Conservation (phyloP, 805 yeast species). For the Brettanomyces bruxellensis region DNA sequence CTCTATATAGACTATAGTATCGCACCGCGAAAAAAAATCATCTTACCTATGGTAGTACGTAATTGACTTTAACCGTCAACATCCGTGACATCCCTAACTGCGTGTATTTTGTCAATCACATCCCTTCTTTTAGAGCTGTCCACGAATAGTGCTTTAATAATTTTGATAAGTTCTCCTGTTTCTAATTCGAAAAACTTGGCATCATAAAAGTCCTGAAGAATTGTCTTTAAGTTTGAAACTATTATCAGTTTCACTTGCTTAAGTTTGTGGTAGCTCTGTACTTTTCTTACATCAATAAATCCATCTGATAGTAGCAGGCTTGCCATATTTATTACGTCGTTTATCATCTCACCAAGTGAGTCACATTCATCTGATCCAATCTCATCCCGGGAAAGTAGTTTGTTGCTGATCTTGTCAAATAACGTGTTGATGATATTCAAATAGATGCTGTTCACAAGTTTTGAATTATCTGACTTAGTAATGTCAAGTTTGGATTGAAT, state of each 20-base stretch:
- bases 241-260: constrained; percentile 20
- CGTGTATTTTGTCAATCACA: constrained; percentile 37
- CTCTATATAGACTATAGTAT: constrained; percentile 1
- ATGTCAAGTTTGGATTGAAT: constrained; percentile 8
- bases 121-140: constrained; percentile 36
- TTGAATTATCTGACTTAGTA: constrained; percentile 13
- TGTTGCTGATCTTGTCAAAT: constrained; percentile 12
- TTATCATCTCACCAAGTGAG: constrained; percentile 11
- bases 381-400: constrained; percentile 14
- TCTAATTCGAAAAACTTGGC: constrained; percentile 42
- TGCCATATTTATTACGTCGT: neutral
- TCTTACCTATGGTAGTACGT: neutral
- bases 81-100: constrained; percentile 24
- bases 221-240: constrained; percentile 31
- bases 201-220: constrained; percentile 40
- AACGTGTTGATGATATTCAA: constrained; percentile 10
- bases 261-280: constrained; percentile 21
- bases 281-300: constrained; percentile 8
- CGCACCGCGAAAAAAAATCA: neutral
- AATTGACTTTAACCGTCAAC: neutral
- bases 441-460: constrained; percentile 11
- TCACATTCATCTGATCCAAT: constrained; percentile 27
- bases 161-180: constrained; percentile 34
- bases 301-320: neutral
- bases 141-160: constrained; percentile 35